Evolutionary conservation across 345 rosid genomes (phyloP), one percentile per base, ranked within the genome.

Genomic region (Cardamine occulta): DNA sequence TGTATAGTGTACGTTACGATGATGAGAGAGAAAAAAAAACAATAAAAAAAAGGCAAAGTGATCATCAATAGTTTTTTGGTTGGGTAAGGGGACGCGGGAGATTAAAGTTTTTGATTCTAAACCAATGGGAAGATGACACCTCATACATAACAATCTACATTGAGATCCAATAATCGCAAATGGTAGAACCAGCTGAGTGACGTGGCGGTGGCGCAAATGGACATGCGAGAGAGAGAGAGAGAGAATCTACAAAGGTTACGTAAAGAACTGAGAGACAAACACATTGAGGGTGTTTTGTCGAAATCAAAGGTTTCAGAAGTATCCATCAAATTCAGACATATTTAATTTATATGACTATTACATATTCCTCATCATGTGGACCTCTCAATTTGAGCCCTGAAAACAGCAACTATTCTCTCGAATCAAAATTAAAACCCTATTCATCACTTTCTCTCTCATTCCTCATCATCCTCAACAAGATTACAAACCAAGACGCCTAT

Each of bases 51-150:
- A 5, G 15, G 13, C 6, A 64, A 56, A 17, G 44, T 24, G 60
- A 74, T 47, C 67, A 74, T 47, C 67, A 48, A 13, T 18, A 57
- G n/a, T 47, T 56, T 55, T 47, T 18, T 48, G 73, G 53, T 58
- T 49, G 73, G 79, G 79, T 74, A 67, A 65, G 73, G 42, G 45
- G 73, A 66, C 67, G 79, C 79, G 62, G 74, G 79, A 67, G 79
- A 75, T 68, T 49, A 21, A 68, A 40, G 68, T 28, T 68, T 75
- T 59, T 75, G 79, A 75, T 75, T 68, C 39, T 31, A 7, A 1
- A 62, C 80, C 74, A 76, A 76, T 76, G 32, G 17, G 2, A 49
- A 0, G 48, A 53, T 12, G 75, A 26, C 75, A 76, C 4, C 32
- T 76, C 80, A 76, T 9, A 0, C 52, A 76, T 44, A 54, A 69